Evolutionary conservation across 768 basidiomycete genomes (phyloP), one percentile per base, ranked within the genome.

Genomic region (Pulveroboletus sp.): DNA sequence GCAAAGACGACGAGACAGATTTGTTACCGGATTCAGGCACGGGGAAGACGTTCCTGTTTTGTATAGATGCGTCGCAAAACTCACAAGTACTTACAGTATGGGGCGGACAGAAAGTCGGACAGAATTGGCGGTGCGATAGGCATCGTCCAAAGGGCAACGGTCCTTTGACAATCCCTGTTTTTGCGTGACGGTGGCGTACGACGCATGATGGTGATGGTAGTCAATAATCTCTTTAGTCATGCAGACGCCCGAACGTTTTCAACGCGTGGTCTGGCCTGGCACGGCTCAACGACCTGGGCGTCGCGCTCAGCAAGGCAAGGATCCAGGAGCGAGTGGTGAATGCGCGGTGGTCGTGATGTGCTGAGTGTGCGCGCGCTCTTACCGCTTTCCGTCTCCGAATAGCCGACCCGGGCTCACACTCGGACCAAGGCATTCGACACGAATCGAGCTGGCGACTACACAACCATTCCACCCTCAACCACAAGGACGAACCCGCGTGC

Each of bases 381-480:
- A n/a, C n/a, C n/a, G n/a, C n/a, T 27, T 27, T 27, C 7, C 27
- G 27, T 28, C 27, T 28, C 27, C 27, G 27, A 28, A 28, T 28
- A 28, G 27, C 27, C 8, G 27, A 28, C 27, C 6, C 8, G 27
- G 27, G 5, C 27, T 8, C 27, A 8, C 5, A 28, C 5, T 5
- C 8, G 27, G 27, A 21, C n/a, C n/a, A n/a, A n/a, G n/a, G n/a
- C 21, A 21, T 21, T 21, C 21, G 21, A 21, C 21, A 21, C 21
- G 21, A 21, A 2, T 21, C 21, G 21, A 21, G 21, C 21, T 21
- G 21, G 21, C 21, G 21, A 21, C 21, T 2, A 21, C 21, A 21
- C 21, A 21, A 18, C 43, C 58, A 64, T 59, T 17, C 27, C 51
- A 27, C 50, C 27, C 38, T 37, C 53, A 45, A 41, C 39, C 30